These are phyloP conservation scores for Neofusicoccum sp. DNA, from an alignment of 2,329 filamentous ascomycete species.

Conservation along the genomic window DNA sequence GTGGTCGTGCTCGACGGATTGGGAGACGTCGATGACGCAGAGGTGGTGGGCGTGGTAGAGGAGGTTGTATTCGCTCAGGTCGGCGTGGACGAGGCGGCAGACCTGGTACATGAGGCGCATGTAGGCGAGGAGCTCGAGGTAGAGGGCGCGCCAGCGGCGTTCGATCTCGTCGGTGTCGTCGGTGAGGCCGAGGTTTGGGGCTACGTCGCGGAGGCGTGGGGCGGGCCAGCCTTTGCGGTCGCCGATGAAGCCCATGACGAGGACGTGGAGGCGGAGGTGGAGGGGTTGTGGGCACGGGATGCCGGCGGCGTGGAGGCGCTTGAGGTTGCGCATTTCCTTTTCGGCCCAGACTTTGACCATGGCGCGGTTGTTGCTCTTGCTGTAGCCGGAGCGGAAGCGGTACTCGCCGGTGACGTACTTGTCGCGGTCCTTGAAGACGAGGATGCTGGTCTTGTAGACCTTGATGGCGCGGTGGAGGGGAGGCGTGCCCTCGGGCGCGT, in stretches of 20 bases:
- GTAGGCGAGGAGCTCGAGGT: slow-evolving; percentile 78
- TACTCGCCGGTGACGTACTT: slow-evolving; percentile 94
- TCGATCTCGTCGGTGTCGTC: slow-evolving; percentile 51
- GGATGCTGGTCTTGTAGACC: slow-evolving; percentile 96
- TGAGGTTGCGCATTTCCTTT: slow-evolving; percentile 94
- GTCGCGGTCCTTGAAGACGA: slow-evolving; percentile 97
- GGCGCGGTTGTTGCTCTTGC: slow-evolving; percentile 89
- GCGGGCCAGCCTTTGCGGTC: slow-evolving; percentile 84
- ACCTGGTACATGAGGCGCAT: slow-evolving; percentile 94
- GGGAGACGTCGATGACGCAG: slow-evolving; percentile 95
- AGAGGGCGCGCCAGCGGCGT: slow-evolving; percentile 72
- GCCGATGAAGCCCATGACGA: slow-evolving; percentile 92
- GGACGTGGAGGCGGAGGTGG: slow-evolving; percentile 85
- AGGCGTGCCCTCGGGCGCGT: slow-evolving; percentile 41
- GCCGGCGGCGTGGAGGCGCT: slow-evolving; percentile 75
- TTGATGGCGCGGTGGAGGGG: slow-evolving; percentile 84
- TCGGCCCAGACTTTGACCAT: slow-evolving; percentile 99
- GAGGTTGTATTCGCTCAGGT: slow-evolving; percentile 97
- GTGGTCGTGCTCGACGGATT: slow-evolving; percentile 96
- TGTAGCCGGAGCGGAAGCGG: slow-evolving; percentile 84
- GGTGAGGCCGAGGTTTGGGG: slow-evolving; percentile 62
- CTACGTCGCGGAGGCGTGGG: slow-evolving; percentile 84
- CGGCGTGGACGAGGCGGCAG: slow-evolving; percentile 89
- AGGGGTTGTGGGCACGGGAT: slow-evolving; percentile 91
- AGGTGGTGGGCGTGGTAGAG: slow-evolving; percentile 80